Base-by-base conservation (phyloP, 2,329 filamentous ascomycete species). In the Stagonosporopsis vannaccii region DNA sequence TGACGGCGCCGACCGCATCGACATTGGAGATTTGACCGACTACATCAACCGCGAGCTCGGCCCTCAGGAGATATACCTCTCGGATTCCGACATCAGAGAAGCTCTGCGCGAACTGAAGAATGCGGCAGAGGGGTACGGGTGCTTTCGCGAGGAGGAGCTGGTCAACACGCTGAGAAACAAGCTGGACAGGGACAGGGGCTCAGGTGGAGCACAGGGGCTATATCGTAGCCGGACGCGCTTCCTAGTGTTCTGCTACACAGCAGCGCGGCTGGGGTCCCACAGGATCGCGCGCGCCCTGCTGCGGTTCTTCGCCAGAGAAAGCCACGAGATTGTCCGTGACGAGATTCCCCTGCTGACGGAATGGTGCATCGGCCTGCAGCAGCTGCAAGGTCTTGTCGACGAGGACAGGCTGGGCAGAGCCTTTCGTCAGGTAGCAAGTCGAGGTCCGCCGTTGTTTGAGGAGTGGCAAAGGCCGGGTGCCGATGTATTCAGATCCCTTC, bases 191-290 rank as follows among this genome's bases (percentile, higher is more conserved):
- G 52, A 56, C n/a, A 9, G 22, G 26, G 33, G 33, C 2, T 41
- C 46, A 8, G 17, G 13, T 17, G 19, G 28, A 6, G 13, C 3
- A 6, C 40, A 50, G 41, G 44, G 46, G 6, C 8, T 56, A 3
- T 28, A 45, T 25, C 46, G 41, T 20, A 56, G 46, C 20, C 52
- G 52, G 15, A 33, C 25, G 13, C 40, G 41, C 2, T 56, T 56
- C 13, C n/a, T 50, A 11, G 42, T 44, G 1, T 51, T 35, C 22
- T 56, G 52, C 32, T 42, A 44, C 11, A 23, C 32, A 3, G 52
- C 46, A 11, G 28, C 11, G 6, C 52, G 28, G 7, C 8, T 25
- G 6, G 2, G n/a, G 1, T 45, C 40, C 3, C 15, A 13, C 5
- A 22, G 33, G 13, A 35, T 56, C 4, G 35, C 46, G 2, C 15